These are phyloP conservation scores for Petrea volubilis DNA, from an alignment of 257 asterid genomes.

Conservation along the genomic window DNA sequence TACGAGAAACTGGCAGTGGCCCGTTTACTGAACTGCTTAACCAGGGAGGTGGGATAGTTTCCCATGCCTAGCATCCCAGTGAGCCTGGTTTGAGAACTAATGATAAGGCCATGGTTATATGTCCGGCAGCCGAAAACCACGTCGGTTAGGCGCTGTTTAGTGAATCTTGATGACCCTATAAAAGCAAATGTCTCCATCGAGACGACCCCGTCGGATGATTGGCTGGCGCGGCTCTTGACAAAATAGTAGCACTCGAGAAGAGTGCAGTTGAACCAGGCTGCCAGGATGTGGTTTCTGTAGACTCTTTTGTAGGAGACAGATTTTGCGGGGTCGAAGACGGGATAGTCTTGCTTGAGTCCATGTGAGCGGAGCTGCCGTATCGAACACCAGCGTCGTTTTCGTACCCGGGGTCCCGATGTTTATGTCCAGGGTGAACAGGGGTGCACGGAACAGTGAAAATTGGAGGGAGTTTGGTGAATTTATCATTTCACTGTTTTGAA, in stretches of 20 bases:
- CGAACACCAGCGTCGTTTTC: constrained; percentile 16
- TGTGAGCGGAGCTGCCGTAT: not conserved
- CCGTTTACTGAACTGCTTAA: constrained; percentile 1
- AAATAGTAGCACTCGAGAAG: no score
- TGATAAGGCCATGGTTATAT: no score
- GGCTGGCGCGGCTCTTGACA: no score
- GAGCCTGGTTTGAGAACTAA: no score
- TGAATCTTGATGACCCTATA: no score
- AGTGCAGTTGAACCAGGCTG: no score
- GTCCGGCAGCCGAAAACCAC: constrained; percentile 21
- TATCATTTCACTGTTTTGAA: no score
- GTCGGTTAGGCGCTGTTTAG: not conserved
- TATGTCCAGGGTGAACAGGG: constrained; percentile 13
- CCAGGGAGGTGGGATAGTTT: constrained; percentile 16
- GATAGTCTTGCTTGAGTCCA: constrained; percentile 20
- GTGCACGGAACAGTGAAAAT: no score
- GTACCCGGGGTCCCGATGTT: constrained; percentile 7
- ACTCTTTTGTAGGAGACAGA: constrained; percentile 6
- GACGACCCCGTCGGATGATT: constrained; percentile 12
- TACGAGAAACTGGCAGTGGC: not conserved
- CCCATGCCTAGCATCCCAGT: constrained; percentile 25
- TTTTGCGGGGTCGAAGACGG: constrained; percentile 16
- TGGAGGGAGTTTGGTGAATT: no score
- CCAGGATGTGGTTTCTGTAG: not conserved
- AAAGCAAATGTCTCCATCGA: constrained; percentile 16